Evolutionary conservation across 441 rosid genomes (phyloP).

Genomic region (Pelargonium cotyledonis): DNA sequence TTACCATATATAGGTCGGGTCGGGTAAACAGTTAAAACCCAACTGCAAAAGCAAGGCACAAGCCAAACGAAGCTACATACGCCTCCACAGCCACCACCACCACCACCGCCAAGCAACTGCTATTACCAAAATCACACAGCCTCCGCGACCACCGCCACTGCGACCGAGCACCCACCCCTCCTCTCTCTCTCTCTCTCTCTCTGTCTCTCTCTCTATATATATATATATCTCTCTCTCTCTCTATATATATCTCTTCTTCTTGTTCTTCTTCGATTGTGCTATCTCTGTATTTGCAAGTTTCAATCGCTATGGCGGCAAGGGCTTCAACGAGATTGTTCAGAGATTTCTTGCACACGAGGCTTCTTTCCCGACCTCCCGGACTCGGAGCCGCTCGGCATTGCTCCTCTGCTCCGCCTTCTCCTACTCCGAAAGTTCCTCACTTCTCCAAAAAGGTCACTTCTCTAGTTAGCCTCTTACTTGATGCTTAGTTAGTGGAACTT

Average conservation of each 20-base stretch:
- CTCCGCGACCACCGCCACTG: constrained; percentile 2
- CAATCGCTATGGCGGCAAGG: constrained; percentile 45
- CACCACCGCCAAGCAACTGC: too few relatives aligned
- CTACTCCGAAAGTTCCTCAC: constrained; percentile 22
- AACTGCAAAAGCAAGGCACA: too few relatives aligned
- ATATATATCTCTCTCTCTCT: too few relatives aligned
- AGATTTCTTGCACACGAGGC: constrained; percentile 37
- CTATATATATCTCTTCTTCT: too few relatives aligned
- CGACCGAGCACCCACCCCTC: background rate
- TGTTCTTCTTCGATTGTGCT: background rate
- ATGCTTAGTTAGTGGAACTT: background rate
- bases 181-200: background rate
- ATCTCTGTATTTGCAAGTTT: background rate
- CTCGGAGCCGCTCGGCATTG: constrained; percentile 40
- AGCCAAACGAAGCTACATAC: too few relatives aligned
- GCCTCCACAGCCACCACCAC: too few relatives aligned
- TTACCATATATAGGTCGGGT: too few relatives aligned
- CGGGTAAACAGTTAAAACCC: too few relatives aligned
- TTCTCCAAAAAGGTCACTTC: constrained; percentile 57
- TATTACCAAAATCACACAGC: too few relatives aligned
- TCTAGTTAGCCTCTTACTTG: too few relatives aligned
- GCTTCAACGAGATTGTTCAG: constrained; percentile 38
- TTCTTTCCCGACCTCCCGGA: constrained; percentile 26
- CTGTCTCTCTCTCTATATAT: too few relatives aligned
- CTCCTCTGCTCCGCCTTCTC: constrained; percentile 37